Evolutionary conservation across 1,284 basidiomycete genomes (phyloP).

Genomic region (Malassezia caprae): DNA sequence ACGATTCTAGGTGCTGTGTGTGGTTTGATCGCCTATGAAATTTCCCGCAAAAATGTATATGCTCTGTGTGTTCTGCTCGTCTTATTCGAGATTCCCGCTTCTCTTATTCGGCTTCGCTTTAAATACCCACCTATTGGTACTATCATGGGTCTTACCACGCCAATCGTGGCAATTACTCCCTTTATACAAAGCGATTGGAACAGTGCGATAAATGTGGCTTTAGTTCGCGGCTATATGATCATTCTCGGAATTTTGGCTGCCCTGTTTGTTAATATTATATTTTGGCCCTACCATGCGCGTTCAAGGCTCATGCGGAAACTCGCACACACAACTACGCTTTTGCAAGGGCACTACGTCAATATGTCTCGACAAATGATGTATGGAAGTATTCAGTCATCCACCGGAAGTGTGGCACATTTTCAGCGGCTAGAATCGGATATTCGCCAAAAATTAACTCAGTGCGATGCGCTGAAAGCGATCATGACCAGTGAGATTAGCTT

Average conservation of each 20-base stretch:
- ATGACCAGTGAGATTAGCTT: slow-evolving; percentile 50
- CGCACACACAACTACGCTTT: slow-evolving; percentile 19
- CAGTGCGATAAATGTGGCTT: slow-evolving; percentile 17
- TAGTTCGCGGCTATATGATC: slow-evolving; percentile 38
- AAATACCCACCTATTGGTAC: slow-evolving; percentile 48
- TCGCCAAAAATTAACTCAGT: slow-evolving; percentile 45
- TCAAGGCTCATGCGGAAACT: slow-evolving; percentile 29
- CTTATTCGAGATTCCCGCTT: slow-evolving; percentile 46
- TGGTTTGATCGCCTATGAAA: slow-evolving; percentile 49
- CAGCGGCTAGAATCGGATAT: slow-evolving; percentile 34
- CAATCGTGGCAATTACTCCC: slow-evolving; percentile 49
- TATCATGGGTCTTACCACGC: slow-evolving; percentile 47
- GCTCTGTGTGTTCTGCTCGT: slow-evolving; percentile 50
- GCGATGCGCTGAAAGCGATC: slow-evolving; percentile 44
- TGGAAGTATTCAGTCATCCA: slow-evolving; percentile 19
- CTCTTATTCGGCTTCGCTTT: slow-evolving; percentile 45
- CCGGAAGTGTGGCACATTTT: slow-evolving; percentile 23
- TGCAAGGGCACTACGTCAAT: slow-evolving; percentile 34
- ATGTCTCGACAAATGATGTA: slow-evolving; percentile 38
- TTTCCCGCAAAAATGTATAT: slow-evolving; percentile 50
- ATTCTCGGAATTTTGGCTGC: slow-evolving; percentile 38
- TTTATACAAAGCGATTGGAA: slow-evolving; percentile 35
- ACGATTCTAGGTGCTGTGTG: slow-evolving; percentile 50
- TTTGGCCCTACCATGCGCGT: slow-evolving; percentile 42
- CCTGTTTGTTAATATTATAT: slow-evolving; percentile 30